A percentile compares a stretch with the other conserved stretches of the same genome.
phyloP scores from a whole-genome alignment of 345 rosid species.

The thale cress (Arabidopsis thaliana) region TAIR10.1 NC_003075.7:18366001-18366500 shows the following conservation, averaged over 20 bases:
- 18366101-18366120: slow-evolving; percentile 41
- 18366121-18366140: slow-evolving; percentile 60
- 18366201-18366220: slow-evolving; percentile 44
- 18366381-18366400: slow-evolving; percentile 50
- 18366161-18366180: slow-evolving; percentile 52
- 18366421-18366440: slow-evolving; percentile 46
- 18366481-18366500: slow-evolving; percentile 48
- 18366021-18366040: slow-evolving; percentile 8
- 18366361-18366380: slow-evolving; percentile 46
- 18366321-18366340: slow-evolving; percentile 37
- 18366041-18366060: slow-evolving; percentile 43
- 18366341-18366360: slow-evolving; percentile 42
- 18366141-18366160: slow-evolving; percentile 62
- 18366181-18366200: slow-evolving; percentile 64
- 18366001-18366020: slow-evolving; percentile 46
- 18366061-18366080: slow-evolving; percentile 50
- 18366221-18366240: slow-evolving; percentile 47
- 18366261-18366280: slow-evolving; percentile 10
- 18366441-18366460: slow-evolving; percentile 43
- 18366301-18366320: slow-evolving; percentile 3
- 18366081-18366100: slow-evolving; percentile 34
- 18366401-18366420: slow-evolving; percentile 41
- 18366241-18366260: slow-evolving; percentile 48
- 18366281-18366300: not conserved
- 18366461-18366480: slow-evolving; percentile 43